phyloP scores from a whole-genome alignment of 2,329 filamentous ascomycete species.

The Diaporthe capsici region DNA sequence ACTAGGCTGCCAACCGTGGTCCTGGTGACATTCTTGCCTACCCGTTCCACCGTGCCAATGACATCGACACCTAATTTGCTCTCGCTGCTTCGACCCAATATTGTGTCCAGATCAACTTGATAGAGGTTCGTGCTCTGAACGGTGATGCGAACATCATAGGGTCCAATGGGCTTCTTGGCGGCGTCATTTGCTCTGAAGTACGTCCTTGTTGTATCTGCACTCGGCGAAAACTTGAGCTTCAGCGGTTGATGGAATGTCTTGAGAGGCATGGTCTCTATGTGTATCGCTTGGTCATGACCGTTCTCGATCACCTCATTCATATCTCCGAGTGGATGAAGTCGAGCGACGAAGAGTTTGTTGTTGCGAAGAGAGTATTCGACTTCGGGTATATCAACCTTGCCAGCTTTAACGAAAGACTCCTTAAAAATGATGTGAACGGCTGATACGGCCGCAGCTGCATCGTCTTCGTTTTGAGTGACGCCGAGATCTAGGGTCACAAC shows the following conservation, averaged over 20 bases:
- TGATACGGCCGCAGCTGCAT: neutral
- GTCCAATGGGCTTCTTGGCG: conserved; percentile 42
- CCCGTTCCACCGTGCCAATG: conserved; percentile 56
- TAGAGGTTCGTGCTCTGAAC: conserved; percentile 55
- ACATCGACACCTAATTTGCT: conserved; percentile 58
- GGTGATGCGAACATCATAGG: conserved; percentile 57
- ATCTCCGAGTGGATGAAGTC: conserved; percentile 55
- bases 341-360: conserved; percentile 59
- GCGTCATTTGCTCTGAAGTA: conserved; percentile 43
- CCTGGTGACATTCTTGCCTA: conserved; percentile 45
- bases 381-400: conserved; percentile 48
- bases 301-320: conserved; percentile 63
- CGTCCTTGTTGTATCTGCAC: conserved; percentile 39
- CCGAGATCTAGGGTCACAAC: conserved; percentile 61
- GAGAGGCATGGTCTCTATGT: conserved; percentile 24
- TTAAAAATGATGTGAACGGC: conserved; percentile 42
- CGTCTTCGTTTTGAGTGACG: neutral
- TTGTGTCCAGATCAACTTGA: conserved; percentile 54
- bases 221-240: conserved; percentile 41
- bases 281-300: conserved; percentile 25
- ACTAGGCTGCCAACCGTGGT: conserved; percentile 59
- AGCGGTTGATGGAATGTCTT: conserved; percentile 23
- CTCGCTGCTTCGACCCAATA: conserved; percentile 51
- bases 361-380: conserved; percentile 59
- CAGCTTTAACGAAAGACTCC: conserved; percentile 46